Conservation (phyloP, 2,329 filamentous ascomycete genomes). For the Talaromyces sp. region DNA sequence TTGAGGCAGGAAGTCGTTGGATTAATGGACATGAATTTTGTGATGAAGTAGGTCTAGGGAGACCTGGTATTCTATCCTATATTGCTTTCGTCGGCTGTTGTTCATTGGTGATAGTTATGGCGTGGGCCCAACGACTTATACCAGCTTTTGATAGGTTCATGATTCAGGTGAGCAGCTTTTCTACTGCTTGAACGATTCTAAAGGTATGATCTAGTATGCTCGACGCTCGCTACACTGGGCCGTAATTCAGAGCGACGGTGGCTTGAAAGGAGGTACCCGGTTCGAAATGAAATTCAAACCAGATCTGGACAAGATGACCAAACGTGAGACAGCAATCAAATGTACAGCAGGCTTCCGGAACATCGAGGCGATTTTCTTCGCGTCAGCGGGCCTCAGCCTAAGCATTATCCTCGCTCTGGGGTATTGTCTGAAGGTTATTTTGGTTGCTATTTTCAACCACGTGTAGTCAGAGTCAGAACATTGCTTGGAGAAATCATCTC, state of each 20-base stretch:
- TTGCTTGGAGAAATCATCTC: not conserved
- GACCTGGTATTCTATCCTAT: not conserved
- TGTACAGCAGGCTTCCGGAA: not conserved
- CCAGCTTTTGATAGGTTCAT: not conserved
- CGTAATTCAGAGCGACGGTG: not conserved
- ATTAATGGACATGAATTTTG: not conserved
- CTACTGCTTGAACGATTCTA: too few relatives aligned
- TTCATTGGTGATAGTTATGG: not conserved
- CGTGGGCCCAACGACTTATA: not conserved
- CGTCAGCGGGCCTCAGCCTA: not conserved
- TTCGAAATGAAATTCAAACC: not conserved
- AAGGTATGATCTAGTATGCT: not conserved
- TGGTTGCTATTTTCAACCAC: not conserved
- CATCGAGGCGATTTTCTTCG: not conserved
- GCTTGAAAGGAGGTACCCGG: not conserved
- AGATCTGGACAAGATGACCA: not conserved
- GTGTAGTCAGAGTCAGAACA: not conserved
- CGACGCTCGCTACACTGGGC: not conserved
- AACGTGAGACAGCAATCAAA: not conserved
- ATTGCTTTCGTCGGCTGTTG: not conserved
- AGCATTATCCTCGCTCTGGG: not conserved
- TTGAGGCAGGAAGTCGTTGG: not conserved
- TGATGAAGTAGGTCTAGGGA: not conserved
- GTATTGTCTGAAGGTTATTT: not conserved
- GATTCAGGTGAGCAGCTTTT: not conserved